phyloP scores from a whole-genome alignment of 164 flowering plant species.

The Buxus sempervirens region DNA sequence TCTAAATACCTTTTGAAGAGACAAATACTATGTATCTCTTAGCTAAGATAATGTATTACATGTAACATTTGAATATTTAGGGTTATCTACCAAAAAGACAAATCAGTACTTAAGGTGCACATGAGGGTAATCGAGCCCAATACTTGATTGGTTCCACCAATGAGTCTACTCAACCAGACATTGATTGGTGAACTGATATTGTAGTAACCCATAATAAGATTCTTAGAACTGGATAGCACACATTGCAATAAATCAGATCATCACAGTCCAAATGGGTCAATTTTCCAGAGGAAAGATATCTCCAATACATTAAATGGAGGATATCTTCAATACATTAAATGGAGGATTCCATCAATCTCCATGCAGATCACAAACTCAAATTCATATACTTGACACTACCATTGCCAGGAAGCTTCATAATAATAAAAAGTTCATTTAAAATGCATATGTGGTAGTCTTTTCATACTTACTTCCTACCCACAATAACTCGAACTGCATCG shows the following conservation, averaged over 20 bases:
- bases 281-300: too few species aligned
- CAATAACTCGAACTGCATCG: slow-evolving; percentile 90
- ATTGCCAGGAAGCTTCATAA: background rate
- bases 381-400: background rate
- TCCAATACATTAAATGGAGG: background rate
- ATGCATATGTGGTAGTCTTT: background rate
- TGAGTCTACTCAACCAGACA: background rate
- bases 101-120: background rate
- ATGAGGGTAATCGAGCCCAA: background rate
- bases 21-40: background rate
- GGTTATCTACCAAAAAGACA: background rate
- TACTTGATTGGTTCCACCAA: background rate
- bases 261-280: background rate
- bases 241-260: background rate
- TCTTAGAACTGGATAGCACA: background rate
- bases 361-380: background rate
- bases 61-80: background rate
- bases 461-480: slow-evolving; percentile 86
- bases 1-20: background rate
- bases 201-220: background rate
- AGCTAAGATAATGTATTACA: background rate
- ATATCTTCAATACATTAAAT: too few species aligned
- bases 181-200: background rate
- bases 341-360: background rate
- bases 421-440: background rate